A percentile compares a stretch with the other conserved stretches of the same genome.
phyloP scores from a whole-genome alignment of 345 rosid species.

The Dipteronia sinensis region DNA sequence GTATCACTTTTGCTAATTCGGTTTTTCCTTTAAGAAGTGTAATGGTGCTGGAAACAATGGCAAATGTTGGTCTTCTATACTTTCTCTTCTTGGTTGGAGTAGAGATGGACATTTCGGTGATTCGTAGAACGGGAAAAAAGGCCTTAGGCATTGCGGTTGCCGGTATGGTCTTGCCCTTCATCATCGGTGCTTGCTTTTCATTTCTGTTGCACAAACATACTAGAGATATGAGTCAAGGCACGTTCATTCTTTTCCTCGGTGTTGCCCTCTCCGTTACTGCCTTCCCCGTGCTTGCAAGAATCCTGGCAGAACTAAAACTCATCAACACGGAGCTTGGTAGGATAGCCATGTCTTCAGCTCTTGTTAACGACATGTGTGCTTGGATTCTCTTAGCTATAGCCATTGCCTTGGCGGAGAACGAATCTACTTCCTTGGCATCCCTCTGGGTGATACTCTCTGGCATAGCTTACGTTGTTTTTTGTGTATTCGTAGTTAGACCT shows the following conservation, averaged over 20 bases:
- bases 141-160: conserved; percentile 62
- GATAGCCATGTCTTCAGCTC: conserved; percentile 89
- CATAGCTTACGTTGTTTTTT: conserved; percentile 49
- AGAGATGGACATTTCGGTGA: conserved; percentile 87
- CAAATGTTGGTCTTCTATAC: conserved; percentile 84
- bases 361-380: conserved; percentile 85
- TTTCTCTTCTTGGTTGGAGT: conserved; percentile 90
- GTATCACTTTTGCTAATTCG: conserved; percentile 32
- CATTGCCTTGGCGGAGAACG: conserved; percentile 75
- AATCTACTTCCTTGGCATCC: conserved; percentile 52
- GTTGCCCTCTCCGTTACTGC: conserved; percentile 93
- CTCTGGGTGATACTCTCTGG: conserved; percentile 74
- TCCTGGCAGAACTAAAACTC: conserved; percentile 91
- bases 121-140: conserved; percentile 67
- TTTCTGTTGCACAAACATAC: conserved; percentile 34
- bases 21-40: conserved; percentile 84
- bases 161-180: conserved; percentile 86
- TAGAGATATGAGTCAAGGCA: conserved; percentile 37
- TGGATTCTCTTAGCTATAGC: conserved; percentile 87
- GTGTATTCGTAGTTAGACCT: conserved; percentile 67
- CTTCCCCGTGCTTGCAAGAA: conserved; percentile 87
- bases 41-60: conserved; percentile 98
- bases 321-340: conserved; percentile 86
- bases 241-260: conserved; percentile 76
- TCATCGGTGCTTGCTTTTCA: conserved; percentile 55